These are phyloP conservation scores for Leucocoprinus leucothites DNA, from an alignment of 768 basidiomycete species.

Conservation along the genomic window DNA sequence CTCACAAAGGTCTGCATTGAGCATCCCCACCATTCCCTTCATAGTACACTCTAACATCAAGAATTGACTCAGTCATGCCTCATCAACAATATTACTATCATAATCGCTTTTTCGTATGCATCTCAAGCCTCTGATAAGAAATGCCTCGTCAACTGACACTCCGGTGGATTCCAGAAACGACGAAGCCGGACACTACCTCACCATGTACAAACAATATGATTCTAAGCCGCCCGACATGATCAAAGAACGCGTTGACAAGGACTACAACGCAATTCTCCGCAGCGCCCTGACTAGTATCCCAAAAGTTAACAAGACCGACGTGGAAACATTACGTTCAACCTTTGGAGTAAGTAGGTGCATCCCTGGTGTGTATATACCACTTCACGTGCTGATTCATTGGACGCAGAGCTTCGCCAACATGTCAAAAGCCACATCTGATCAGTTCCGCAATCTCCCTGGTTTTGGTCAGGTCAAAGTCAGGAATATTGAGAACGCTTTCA, in stretches of 20 bases:
- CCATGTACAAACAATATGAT: conserved; percentile 91
- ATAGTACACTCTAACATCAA: not conserved
- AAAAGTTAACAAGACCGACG: conserved; percentile 97
- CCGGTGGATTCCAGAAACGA: conserved; percentile 53
- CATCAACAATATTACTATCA: conserved; percentile 89
- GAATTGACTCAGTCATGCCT: conserved; percentile 59
- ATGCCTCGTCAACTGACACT: conserved; percentile 2
- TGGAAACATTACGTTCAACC: conserved; percentile 86
- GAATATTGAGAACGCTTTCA: conserved; percentile 87
- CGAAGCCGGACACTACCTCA: conserved; percentile 89
- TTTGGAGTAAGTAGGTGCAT: conserved; percentile 79
- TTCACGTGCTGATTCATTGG: conserved; percentile 4
- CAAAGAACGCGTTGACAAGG: conserved; percentile 91
- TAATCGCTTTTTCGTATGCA: conserved; percentile 80
- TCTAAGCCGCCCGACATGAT: conserved; percentile 91
- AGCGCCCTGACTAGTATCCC: conserved; percentile 83
- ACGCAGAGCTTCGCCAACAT: conserved; percentile 84
- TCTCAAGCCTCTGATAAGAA: not conserved
- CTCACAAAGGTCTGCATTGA: conserved; percentile 67
- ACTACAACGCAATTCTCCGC: conserved; percentile 78
- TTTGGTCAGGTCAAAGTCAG: conserved; percentile 93
- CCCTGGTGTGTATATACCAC: not conserved
- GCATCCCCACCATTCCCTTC: not conserved
- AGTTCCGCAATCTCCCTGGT: conserved; percentile 82
- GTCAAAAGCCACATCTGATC: conserved; percentile 65